These are phyloP conservation scores for Quercus tomentella DNA, from an alignment of 331 rosid species.

Conservation along the genomic window DNA sequence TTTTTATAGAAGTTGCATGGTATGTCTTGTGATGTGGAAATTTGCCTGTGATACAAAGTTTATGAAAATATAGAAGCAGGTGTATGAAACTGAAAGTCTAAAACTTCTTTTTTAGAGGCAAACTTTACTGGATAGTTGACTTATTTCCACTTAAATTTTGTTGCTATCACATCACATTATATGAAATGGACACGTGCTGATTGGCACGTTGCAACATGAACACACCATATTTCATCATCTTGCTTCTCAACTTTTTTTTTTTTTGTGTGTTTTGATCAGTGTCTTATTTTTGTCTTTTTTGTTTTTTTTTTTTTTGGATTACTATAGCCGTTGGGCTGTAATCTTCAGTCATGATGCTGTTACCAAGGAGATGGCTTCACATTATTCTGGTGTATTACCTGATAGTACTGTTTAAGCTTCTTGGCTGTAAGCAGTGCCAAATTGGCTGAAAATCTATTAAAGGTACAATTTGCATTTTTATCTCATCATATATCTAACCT, in stretches of 20 bases:
- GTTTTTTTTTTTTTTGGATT: slow-evolving; percentile 37
- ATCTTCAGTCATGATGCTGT: slow-evolving; percentile 67
- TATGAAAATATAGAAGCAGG: background rate
- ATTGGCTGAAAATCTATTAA: too few species aligned
- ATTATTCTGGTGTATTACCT: slow-evolving; percentile 83
- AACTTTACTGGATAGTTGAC: background rate
- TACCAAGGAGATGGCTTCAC: slow-evolving; percentile 81
- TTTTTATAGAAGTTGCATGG: background rate
- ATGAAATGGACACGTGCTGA: background rate
- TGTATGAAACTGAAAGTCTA: background rate
- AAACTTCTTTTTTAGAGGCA: background rate
- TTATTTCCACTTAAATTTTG: background rate
- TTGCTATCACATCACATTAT: background rate
- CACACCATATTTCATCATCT: background rate
- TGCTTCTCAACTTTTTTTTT: too few species aligned
- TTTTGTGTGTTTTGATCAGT: background rate
- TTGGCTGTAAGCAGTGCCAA: too few species aligned
- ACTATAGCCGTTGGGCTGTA: slow-evolving; percentile 84
- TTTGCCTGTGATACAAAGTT: background rate
- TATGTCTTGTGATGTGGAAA: background rate
- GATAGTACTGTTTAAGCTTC: slow-evolving; percentile 35
- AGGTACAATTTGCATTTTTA: too few species aligned
- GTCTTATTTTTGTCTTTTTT: background rate
- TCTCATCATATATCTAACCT: too few species aligned
- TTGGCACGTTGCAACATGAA: background rate